Conservation (phyloP, 2,329 filamentous ascomycete genomes). For the Exophiala aquamarina region DNA sequence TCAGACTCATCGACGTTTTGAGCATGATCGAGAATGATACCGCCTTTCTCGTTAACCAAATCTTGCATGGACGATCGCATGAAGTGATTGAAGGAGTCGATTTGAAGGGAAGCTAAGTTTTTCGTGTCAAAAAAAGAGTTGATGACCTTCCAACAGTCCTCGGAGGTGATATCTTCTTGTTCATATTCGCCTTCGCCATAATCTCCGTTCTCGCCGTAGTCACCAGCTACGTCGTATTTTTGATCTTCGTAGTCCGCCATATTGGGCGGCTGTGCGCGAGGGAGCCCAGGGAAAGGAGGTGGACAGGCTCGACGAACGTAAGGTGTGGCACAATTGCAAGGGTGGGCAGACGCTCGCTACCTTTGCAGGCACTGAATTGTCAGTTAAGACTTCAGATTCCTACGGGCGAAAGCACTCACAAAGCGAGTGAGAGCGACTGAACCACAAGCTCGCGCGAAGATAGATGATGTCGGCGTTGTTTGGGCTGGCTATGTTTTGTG, state of each 20-base stretch:
- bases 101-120: constrained; percentile 93
- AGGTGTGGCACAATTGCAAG: background rate
- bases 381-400: constrained; percentile 26
- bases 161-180: constrained; percentile 76
- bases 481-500: no score
- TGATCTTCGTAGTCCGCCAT: constrained; percentile 58
- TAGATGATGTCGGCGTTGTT: no score
- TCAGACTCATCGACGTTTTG: constrained; percentile 74
- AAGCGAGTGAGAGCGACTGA: background rate
- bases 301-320: constrained; percentile 2
- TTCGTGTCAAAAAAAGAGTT: constrained; percentile 95
- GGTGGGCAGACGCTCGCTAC: background rate
- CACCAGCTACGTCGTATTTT: constrained; percentile 24
- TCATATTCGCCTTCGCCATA: constrained; percentile 65
- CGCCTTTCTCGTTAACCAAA: constrained; percentile 86
- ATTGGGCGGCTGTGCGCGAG: constrained; percentile 3
- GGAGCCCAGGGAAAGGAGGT: constrained; percentile 5
- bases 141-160: constrained; percentile 98
- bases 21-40: constrained; percentile 90
- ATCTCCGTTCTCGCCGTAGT: constrained; percentile 68
- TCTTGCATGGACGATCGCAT: constrained; percentile 92
- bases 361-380: constrained; percentile 21
- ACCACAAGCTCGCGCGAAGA: constrained; percentile 7
- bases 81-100: constrained; percentile 98
- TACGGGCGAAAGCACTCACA: constrained; percentile 1